A percentile compares a stretch with the other conserved stretches of the same genome.
Conservation (phyloP, 2,329 filamentous ascomycete species). For the Talaromyces rugulosus region DNA sequence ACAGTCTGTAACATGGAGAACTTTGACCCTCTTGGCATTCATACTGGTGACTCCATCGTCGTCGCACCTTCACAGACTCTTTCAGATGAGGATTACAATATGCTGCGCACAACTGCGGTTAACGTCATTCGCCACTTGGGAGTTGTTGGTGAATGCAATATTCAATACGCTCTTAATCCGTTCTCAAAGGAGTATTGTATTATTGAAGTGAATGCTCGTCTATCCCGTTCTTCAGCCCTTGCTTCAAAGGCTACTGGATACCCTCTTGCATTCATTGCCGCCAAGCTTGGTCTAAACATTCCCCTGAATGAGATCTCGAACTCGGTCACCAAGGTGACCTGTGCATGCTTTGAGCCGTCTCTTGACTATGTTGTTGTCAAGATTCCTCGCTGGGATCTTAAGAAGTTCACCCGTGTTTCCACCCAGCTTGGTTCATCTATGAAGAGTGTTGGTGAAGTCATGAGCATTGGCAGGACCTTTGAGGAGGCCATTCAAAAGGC, state of each 20-base stretch:
- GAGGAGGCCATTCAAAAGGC: slow-evolving; percentile 99
- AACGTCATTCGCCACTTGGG: slow-evolving; percentile 96
- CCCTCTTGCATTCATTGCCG: slow-evolving; percentile 91
- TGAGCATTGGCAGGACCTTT: slow-evolving; percentile 95
- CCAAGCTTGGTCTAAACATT: slow-evolving; percentile 91
- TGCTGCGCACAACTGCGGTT: slow-evolving; percentile 93
- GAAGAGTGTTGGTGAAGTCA: slow-evolving; percentile 99
- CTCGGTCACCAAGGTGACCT: slow-evolving; percentile 90
- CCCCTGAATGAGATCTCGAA: slow-evolving; percentile 96
- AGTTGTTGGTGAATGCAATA: slow-evolving; percentile 98
- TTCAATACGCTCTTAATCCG: slow-evolving; percentile 95
- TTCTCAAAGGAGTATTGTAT: slow-evolving; percentile 97
- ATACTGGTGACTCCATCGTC: slow-evolving; percentile 97
- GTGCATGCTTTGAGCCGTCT: slow-evolving; percentile 96
- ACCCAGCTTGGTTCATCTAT: slow-evolving; percentile 95
- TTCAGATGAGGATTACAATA: slow-evolving; percentile 97
- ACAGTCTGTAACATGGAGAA: slow-evolving; percentile 99
- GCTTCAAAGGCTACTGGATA: slow-evolving; percentile 98
- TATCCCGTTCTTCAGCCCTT: slow-evolving; percentile 90
- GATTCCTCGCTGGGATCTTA: slow-evolving; percentile 97
- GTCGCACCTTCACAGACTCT: slow-evolving; percentile 96
- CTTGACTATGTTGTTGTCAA: slow-evolving; percentile 98
- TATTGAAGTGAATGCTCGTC: slow-evolving; percentile 95
- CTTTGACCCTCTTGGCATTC: slow-evolving; percentile 95
- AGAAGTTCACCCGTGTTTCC: slow-evolving; percentile 97